Evolutionary conservation across 495 filamentous ascomycete genomes (phyloP).

Genomic region (Talaromyces trachyspermus): DNA sequence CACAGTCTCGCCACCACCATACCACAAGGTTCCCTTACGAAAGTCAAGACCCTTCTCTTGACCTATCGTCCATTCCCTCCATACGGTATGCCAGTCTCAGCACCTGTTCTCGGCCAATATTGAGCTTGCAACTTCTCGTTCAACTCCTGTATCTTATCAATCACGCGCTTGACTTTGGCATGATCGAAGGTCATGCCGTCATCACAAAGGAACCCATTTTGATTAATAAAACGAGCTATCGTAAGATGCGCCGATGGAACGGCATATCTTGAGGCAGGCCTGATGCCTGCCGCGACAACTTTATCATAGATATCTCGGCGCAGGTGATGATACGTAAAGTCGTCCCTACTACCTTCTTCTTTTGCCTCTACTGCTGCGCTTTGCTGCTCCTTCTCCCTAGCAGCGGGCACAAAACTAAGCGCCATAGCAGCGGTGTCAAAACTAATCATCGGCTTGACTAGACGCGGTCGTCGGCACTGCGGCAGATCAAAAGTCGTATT

Average conservation of each 20-base stretch:
- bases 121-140: conserved; percentile 61
- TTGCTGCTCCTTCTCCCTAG: conserved; percentile 39
- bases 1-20: conserved; percentile 66
- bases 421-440: conserved; percentile 82
- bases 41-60: conserved; percentile 68
- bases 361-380: no score
- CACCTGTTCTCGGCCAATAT: conserved; percentile 67
- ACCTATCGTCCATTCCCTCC: conserved; percentile 64
- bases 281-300: conserved; percentile 48
- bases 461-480: conserved; percentile 54
- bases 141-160: conserved; percentile 63
- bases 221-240: conserved; percentile 67
- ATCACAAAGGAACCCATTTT: conserved; percentile 35
- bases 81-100: conserved; percentile 34
- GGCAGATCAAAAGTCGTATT: conserved; percentile 58
- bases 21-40: conserved; percentile 68
- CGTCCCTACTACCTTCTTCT: conserved; percentile 42
- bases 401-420: conserved; percentile 74
- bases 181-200: conserved; percentile 22
- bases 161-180: conserved; percentile 48
- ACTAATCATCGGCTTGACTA: conserved; percentile 75
- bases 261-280: conserved; percentile 66
- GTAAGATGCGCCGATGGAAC: conserved; percentile 87
- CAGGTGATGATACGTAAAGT: conserved; percentile 86
- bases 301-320: conserved; percentile 65